Conservation (phyloP, 176 grass and related monocot species). For the Zizania latifolia region DNA sequence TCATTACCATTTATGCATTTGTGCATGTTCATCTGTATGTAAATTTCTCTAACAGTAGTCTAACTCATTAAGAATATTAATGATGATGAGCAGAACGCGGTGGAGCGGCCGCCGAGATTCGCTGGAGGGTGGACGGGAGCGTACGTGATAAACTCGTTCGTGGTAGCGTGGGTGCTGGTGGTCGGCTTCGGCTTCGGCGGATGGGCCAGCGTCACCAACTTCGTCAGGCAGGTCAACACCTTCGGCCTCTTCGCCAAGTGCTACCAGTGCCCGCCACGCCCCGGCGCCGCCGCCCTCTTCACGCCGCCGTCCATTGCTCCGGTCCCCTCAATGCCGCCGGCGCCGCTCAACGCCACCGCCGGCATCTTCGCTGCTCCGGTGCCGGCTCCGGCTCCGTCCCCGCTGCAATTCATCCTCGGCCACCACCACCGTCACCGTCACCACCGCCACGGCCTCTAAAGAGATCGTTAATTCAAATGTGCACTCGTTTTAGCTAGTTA, state of each 20-base stretch:
- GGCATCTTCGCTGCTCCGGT: slow-evolving; percentile 3
- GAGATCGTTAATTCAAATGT: no score
- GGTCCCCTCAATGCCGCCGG: slow-evolving; percentile 1
- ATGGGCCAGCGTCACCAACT: slow-evolving; percentile 97
- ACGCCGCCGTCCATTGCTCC: slow-evolving; percentile 1
- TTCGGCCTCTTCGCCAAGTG: slow-evolving; percentile 96
- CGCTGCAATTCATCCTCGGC: slow-evolving; percentile 21
- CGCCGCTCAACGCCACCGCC: not conserved
- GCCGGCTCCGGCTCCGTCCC: slow-evolving; percentile 15
- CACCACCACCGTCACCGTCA: slow-evolving; percentile 45
- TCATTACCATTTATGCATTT: no score
- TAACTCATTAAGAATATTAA: not conserved
- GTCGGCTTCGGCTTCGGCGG: slow-evolving; percentile 93
- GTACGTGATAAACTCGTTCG: slow-evolving; percentile 81
- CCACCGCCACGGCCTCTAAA: slow-evolving; percentile 45
- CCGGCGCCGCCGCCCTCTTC: not conserved
- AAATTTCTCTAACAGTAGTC: not conserved
- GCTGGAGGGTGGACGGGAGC: slow-evolving; percentile 75
- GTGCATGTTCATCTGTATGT: not conserved
- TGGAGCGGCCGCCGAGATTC: slow-evolving; percentile 64
- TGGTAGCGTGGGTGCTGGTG: slow-evolving; percentile 92
- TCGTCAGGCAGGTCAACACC: slow-evolving; percentile 66
- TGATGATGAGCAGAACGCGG: slow-evolving; percentile 62
- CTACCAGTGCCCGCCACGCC: slow-evolving; percentile 73
- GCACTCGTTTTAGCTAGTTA: slow-evolving; percentile 16